Conservation (phyloP, 805 yeast species). For the Cyberlindnera bimundalis region DNA sequence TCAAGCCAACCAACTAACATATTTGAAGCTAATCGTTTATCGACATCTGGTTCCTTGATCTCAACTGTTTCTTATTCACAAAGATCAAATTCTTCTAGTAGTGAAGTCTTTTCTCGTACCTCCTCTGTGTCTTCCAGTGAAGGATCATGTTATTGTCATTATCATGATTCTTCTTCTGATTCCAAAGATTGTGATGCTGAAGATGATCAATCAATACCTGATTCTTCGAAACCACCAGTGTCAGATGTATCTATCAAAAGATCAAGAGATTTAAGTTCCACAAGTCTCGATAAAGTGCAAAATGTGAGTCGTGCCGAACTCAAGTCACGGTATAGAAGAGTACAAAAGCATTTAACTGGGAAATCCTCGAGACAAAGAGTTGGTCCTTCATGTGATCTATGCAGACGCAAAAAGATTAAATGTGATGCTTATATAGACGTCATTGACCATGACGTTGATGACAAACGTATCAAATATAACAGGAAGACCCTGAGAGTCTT, state of each 20-base stretch:
- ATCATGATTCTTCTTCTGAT: too few species aligned
- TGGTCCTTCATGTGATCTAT: constrained; percentile 74
- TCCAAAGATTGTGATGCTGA: too few species aligned
- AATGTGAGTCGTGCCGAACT: too few species aligned
- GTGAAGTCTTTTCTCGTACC: constrained; percentile 2
- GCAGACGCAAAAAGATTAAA: constrained; percentile 66
- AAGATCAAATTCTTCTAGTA: not conserved
- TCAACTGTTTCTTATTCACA: not conserved
- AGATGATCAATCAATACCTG: too few species aligned
- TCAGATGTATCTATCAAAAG: too few species aligned
- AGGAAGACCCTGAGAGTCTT: not conserved
- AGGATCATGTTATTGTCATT: too few species aligned
- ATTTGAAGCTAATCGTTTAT: not conserved
- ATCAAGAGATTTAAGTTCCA: too few species aligned
- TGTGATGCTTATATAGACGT: constrained; percentile 64
- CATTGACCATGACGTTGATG: constrained; percentile 21
- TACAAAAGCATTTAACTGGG: constrained; percentile 16
- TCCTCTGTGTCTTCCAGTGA: constrained; percentile 5
- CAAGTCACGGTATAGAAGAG: constrained; percentile 1
- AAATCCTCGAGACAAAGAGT: constrained; percentile 50
- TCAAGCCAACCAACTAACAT: not conserved
- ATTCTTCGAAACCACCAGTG: too few species aligned
- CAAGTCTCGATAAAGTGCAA: too few species aligned
- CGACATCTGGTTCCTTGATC: too few species aligned
- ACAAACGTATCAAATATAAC: not conserved